Evolutionary conservation across 768 basidiomycete species (phyloP).

Genomic region (Bullera alba): DNA sequence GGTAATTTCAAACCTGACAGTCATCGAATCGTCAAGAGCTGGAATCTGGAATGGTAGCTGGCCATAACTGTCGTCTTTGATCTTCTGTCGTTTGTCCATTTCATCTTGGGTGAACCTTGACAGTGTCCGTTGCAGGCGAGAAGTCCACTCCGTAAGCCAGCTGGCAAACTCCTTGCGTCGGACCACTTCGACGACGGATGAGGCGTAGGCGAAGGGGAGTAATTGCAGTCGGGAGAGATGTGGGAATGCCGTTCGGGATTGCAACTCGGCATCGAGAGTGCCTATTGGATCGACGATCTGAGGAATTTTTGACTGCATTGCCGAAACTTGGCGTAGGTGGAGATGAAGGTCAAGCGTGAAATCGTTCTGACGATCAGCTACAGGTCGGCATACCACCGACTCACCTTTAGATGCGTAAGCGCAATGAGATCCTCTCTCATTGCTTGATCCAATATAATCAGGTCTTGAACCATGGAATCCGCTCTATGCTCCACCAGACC

Average conservation of each 20-base stretch:
- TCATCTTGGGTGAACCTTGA: slow-evolving; percentile 74
- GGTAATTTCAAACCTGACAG: slow-evolving; percentile 72
- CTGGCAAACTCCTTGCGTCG: slow-evolving; percentile 81
- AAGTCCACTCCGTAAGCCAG: slow-evolving; percentile 76
- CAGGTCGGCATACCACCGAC: not conserved
- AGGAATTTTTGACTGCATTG: slow-evolving; percentile 73
- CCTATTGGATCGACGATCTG: slow-evolving; percentile 62
- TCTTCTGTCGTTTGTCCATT: slow-evolving; percentile 73
- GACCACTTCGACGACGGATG: slow-evolving; percentile 82
- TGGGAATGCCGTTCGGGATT: slow-evolving; percentile 62
- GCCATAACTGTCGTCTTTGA: slow-evolving; percentile 73
- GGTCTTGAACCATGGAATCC: slow-evolving; percentile 19
- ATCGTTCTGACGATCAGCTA: slow-evolving; percentile 41
- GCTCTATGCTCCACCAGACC: slow-evolving; percentile 10
- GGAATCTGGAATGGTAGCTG: slow-evolving; percentile 78
- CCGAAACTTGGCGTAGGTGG: slow-evolving; percentile 66
- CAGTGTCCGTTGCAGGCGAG: slow-evolving; percentile 76
- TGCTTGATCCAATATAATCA: slow-evolving; percentile 28
- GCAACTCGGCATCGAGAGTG: slow-evolving; percentile 63
- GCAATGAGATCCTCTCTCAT: slow-evolving; percentile 36
- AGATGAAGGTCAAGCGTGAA: slow-evolving; percentile 50
- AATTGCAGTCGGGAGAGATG: slow-evolving; percentile 82
- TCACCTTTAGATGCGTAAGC: slow-evolving; percentile 38
- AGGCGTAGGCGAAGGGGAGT: slow-evolving; percentile 86
- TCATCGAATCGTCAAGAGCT: slow-evolving; percentile 67